phyloP scores from a whole-genome alignment of 2,329 filamentous ascomycete species.

The Arthroderma sp. region DNA sequence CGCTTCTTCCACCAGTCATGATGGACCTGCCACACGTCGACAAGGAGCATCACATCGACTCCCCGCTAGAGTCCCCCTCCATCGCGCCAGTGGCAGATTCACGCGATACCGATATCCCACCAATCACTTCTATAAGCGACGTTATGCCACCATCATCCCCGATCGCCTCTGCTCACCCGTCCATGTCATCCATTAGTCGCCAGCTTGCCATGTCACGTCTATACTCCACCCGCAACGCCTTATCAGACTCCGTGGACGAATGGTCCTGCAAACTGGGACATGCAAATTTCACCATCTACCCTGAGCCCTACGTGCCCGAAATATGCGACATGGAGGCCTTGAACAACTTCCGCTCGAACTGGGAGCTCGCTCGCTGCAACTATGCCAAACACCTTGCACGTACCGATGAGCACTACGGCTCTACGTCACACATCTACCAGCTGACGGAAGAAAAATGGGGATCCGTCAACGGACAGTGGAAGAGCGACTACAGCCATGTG shows the following conservation, averaged over 20 bases:
- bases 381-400: constrained; percentile 82
- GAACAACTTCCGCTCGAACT: constrained; percentile 59
- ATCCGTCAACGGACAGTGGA: constrained; percentile 65
- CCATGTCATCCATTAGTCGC: constrained; percentile 59
- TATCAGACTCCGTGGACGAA: constrained; percentile 56
- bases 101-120: constrained; percentile 34
- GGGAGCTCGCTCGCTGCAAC: constrained; percentile 71
- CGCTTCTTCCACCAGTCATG: constrained; percentile 71
- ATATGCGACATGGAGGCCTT: constrained; percentile 48
- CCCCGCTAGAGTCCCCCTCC: constrained; percentile 75
- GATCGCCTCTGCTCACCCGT: constrained; percentile 64
- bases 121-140: constrained; percentile 38
- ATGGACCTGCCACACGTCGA: constrained; percentile 41
- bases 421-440: constrained; percentile 76
- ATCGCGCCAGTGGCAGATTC: constrained; percentile 49
- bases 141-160: constrained; percentile 45
- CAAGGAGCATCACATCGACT: constrained; percentile 51
- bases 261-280: constrained; percentile 82
- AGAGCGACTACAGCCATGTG: constrained; percentile 54
- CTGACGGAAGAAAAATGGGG: constrained; percentile 85
- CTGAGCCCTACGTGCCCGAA: constrained; percentile 64
- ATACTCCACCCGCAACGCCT: constrained; percentile 45
- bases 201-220: constrained; percentile 36
- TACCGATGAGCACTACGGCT: constrained; percentile 79
- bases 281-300: constrained; percentile 81